Percentiles rank a stretch among this genome's conserved stretches.
These are phyloP conservation scores for Marchantia polymorpha DNA, from an alignment of 225 moss, liverwort and hornwort genomes.

Conservation along the genomic window DNA sequence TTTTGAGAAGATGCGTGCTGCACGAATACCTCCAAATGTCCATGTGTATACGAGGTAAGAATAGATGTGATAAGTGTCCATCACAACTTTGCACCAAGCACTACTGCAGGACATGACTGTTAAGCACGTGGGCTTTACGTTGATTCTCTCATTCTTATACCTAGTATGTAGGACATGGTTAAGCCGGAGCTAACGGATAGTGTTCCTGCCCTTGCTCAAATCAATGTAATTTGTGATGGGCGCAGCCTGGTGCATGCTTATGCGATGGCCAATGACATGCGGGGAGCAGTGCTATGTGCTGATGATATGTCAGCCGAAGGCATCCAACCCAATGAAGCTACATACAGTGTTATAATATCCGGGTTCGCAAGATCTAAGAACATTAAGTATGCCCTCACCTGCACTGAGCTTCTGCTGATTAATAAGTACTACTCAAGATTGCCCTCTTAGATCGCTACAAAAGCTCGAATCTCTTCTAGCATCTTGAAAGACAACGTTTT, in stretches of 20 bases:
- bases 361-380: conserved; percentile 62
- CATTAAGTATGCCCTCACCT: conserved; percentile 53
- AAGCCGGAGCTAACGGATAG: neutral
- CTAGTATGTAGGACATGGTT: neutral
- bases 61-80: neutral
- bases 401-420: neutral
- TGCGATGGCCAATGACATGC: conserved; percentile 62
- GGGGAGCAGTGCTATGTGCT: conserved; percentile 65
- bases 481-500: neutral
- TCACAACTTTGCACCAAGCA: no score
- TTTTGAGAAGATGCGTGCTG: conserved; percentile 73
- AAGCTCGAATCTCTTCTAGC: no score
- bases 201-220: neutral
- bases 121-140: no score
- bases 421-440: no score
- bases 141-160: neutral
- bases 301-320: conserved; percentile 81
- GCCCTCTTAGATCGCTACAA: no score
- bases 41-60: conserved; percentile 75
- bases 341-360: conserved; percentile 76
- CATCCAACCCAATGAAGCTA: conserved; percentile 60
- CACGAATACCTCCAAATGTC: conserved; percentile 65
- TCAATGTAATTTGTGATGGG: conserved; percentile 10
- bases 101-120: no score
- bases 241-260: conserved; percentile 74